phyloP scores from a whole-genome alignment of 2,329 filamentous ascomycete species.

The Pseudogymnoascus sp. region DNA sequence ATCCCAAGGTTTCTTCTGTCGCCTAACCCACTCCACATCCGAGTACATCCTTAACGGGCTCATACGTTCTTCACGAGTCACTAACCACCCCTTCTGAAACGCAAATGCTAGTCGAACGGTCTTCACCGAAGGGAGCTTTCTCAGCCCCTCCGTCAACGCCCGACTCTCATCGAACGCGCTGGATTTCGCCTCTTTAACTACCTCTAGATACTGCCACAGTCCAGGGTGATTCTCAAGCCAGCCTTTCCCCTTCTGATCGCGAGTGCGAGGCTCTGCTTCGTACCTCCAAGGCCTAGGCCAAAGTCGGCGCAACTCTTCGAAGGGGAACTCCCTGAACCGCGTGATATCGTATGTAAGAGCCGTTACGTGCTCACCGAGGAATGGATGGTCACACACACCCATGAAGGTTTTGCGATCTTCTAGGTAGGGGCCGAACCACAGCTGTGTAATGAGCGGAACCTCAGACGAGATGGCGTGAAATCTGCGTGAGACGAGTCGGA shows the following conservation, averaged over 20 bases:
- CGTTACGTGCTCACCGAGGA: background rate
- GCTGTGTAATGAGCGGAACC: background rate
- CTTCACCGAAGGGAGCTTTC: background rate
- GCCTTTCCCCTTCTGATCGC: background rate
- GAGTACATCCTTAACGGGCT: background rate
- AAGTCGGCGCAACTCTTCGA: background rate
- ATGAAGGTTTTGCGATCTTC: background rate
- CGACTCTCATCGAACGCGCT: background rate
- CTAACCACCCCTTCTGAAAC: background rate
- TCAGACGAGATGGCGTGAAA: background rate
- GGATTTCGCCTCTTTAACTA: background rate
- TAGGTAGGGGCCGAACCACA: background rate
- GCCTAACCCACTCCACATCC: background rate
- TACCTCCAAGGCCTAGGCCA: background rate
- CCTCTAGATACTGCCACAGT: background rate
- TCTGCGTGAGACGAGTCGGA: background rate
- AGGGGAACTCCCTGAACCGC: background rate
- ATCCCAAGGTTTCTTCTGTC: background rate
- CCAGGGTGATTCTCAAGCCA: background rate
- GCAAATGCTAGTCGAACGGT: background rate
- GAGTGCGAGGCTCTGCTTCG: background rate
- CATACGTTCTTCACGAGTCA: background rate
- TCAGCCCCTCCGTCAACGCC: background rate
- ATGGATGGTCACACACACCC: background rate
- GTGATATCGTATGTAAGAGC: background rate